phyloP scores from a whole-genome alignment of 768 basidiomycete genomes.

The Termitomyces sp. region DNA sequence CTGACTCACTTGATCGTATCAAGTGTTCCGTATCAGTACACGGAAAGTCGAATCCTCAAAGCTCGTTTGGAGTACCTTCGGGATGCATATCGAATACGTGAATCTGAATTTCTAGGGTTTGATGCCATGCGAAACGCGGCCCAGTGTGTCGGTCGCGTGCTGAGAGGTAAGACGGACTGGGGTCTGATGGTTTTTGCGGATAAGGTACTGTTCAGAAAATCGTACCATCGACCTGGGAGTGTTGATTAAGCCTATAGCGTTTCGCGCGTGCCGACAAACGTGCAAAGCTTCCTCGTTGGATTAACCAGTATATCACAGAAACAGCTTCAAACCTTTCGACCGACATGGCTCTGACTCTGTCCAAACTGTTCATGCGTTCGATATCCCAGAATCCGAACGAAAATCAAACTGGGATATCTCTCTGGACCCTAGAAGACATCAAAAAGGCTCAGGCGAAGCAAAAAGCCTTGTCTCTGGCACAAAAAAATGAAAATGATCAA shows the following conservation, averaged over 20 bases:
- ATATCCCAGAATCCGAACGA: conserved; percentile 98
- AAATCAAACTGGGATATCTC: conserved; percentile 88
- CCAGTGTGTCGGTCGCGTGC: conserved; percentile 95
- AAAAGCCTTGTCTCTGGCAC: conserved; percentile 54
- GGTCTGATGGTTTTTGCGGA: conserved; percentile 99
- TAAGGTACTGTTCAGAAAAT: conserved; percentile 57
- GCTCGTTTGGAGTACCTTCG: conserved; percentile 96
- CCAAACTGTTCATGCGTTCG: conserved; percentile 96
- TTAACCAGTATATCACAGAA: conserved; percentile 99
- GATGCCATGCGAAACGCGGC: conserved; percentile 99
- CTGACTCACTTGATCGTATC: conserved; percentile 13
- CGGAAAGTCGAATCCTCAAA: conserved; percentile 95
- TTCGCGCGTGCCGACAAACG: conserved; percentile 92
- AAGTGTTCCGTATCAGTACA: conserved; percentile 96
- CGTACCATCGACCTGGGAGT: not conserved
- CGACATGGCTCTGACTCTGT: conserved; percentile 93
- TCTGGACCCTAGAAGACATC: conserved; percentile 94
- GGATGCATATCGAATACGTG: conserved; percentile 97
- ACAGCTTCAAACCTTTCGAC: conserved; percentile 96
- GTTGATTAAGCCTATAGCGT: conserved; percentile 44
- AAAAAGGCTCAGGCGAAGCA: conserved; percentile 83
- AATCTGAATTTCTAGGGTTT: conserved; percentile 98
- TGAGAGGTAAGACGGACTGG: conserved; percentile 99
- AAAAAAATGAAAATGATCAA: conserved; percentile 36
- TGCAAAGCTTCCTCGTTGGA: conserved; percentile 96